phyloP scores from a whole-genome alignment of 768 basidiomycete genomes.

The Candolleomyces aberdarensis region DNA sequence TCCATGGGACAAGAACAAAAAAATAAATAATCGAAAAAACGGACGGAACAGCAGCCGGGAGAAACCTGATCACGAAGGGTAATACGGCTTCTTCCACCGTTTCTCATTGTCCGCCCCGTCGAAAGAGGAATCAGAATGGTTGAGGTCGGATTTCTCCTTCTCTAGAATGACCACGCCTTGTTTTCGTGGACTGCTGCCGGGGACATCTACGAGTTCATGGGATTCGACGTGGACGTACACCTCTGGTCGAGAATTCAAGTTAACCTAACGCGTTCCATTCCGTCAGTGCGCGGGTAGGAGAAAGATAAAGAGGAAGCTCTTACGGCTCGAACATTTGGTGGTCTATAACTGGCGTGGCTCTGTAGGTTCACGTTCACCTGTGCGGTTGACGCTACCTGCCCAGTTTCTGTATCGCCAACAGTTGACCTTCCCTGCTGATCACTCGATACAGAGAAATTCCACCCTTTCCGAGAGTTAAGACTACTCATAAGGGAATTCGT shows the following conservation, averaged over 20 bases:
- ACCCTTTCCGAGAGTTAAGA: conserved; percentile 30
- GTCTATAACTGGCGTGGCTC: neutral
- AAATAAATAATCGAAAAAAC: no score
- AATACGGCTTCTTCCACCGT: conserved; percentile 2
- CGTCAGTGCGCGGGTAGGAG: neutral
- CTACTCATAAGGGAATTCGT: conserved; percentile 40
- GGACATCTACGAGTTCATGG: conserved; percentile 12
- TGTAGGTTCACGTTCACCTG: neutral
- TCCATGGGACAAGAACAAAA: no score
- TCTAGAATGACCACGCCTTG: neutral
- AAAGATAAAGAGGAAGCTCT: neutral
- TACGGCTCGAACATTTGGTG: neutral
- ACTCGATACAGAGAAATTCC: conserved; percentile 15
- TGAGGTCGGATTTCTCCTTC: neutral
- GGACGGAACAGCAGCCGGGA: no score
- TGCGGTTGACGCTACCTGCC: neutral
- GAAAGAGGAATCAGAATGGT: neutral
- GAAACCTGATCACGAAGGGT: neutral
- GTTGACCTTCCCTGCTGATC: conserved; percentile 4
- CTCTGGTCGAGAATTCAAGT: conserved; percentile 9
- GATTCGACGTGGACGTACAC: conserved; percentile 22
- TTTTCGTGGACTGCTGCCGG: neutral
- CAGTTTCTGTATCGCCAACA: neutral
- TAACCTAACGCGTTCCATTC: neutral
- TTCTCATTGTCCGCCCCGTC: conserved; percentile 4